Evolutionary conservation across 2,329 filamentous ascomycete genomes (phyloP), one percentile per base, ranked within the genome.

Genomic region (Rosellinia necatrix): DNA sequence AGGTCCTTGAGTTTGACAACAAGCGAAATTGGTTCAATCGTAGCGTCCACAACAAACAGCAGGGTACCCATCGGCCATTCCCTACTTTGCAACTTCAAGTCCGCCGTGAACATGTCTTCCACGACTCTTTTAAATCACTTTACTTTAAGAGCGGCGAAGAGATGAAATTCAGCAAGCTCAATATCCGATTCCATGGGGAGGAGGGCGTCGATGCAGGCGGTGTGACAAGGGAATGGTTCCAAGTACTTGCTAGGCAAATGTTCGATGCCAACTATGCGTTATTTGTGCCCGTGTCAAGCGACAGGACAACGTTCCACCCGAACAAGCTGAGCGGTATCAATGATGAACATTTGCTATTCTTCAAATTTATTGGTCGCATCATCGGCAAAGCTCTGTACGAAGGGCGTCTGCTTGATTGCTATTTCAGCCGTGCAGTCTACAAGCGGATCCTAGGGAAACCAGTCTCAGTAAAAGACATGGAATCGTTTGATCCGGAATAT

Each of bases 1-100:
- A 97, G 81, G 96, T 99, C 3, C 80, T 99, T 10, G 94, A 99
- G 70, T 99, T 99, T 68, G 94, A 99, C 77, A 99, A 99, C 78
- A 99, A 99, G 80, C 92, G 94, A 68, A 97, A 96, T 76, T 99
- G 96, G 81, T 99, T 99, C 80, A 97, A 87, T 71, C 89, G 94
- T 59, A 92, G 91, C 68, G 87, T 99, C 9, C 94, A 99, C 49
- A 83, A 84, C 50, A 82, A 81, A 57, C 87, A 92, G 38, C 85
- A 90, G 49, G 81, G 88, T 6, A 60, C 53, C 38, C 68, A 69
- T 41, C 85, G 90, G 64, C 85, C 85, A 42, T 84, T 79, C 67
- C 89, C 91, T 38, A 73, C 84, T 19, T 79, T 99, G 48, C 92
- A 96, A 72, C 84, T 99, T 42, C 88, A 88, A 56, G 90, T 99